Base-by-base conservation (phyloP, 2,329 filamentous ascomycete genomes). In the Colletotrichum zoysiae region DNA sequence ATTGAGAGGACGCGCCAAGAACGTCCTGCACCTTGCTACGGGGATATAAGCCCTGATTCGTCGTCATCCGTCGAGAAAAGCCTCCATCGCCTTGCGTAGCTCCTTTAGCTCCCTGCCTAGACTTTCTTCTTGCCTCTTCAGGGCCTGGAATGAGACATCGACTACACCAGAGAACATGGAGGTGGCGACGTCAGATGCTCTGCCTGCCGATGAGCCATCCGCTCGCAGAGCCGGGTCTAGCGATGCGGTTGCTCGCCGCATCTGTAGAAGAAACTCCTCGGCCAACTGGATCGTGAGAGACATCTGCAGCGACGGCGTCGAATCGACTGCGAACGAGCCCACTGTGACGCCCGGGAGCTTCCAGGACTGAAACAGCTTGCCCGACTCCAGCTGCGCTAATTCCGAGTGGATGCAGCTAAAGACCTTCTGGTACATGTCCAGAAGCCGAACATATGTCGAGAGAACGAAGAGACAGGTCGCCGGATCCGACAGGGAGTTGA, bases 241-340 rank as follows among this genome's bases (percentile, higher is more conserved):
- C 59, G 76, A 62, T 40, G 74, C 75, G 1, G 81, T 80, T n/a
- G 78, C 78, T 8, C 75, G 74, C 44, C 81, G 78, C 33, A 84
- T 79, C 40, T 80, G 78, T 40, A 74, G 76, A 18, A 84, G 76
- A 53, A 84, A 83, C 74, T 83, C 81, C 69, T 83, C 81, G 6
- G 80, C 82, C n/a, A 84, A 76, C 71, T 83, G 81, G 40, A 84
- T 78, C 3, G 82, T 83, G 26, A 84, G 77, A 14, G 79, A 83
- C 79, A 84, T 83, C 70, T 84, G 82, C 44, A 84, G 76, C n/a
- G 79, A 79, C 1, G 81, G 81, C 5, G 81, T 79, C 16, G 82
- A 80, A 57, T 81, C 80, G 20, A 84, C 79, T 5, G 81, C 78
- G 56, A 83, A 83, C 4, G 81, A 81, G 5, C 83, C 82, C 2